Evolutionary conservation across 2,329 filamentous ascomycete species (phyloP), one percentile per base, ranked within the genome.

Genomic region (Nothophoma quercina): DNA sequence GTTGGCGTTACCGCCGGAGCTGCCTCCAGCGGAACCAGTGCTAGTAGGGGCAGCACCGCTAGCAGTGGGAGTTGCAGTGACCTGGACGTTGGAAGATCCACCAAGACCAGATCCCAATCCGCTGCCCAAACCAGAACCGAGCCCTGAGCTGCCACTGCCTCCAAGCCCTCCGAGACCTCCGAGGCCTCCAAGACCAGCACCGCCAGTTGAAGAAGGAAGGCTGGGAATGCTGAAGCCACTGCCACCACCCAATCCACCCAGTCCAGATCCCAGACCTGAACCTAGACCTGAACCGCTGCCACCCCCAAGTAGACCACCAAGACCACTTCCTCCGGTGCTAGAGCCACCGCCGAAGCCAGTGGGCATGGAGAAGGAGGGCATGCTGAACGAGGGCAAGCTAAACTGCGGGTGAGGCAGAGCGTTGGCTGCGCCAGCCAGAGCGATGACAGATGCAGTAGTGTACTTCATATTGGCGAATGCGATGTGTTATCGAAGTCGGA

Each of bases 381-480:
- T 22, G 25, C 52, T 38, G 40, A 60, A 58, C 10, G 33, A 30
- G 29, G 38, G 59, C 13, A 62, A 15, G 28, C 30, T 42, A 42
- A 65, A 57, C 23, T 64, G 56, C 22, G 68, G 60, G 29, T 56
- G 52, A 16, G 66, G 67, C 16, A 59, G 28, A 19, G 67, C 68
- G 19, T 57, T 61, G 50, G 51, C 58, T 8, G 63, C 23, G 35
- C 66, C 62, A 3, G 58, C 62, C 9, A 70, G 51, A 28, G 55
- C 56, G 15, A 68, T 22, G 26, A 67, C 5, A 6, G 54, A 55
- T 10, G 42, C 52, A 4, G 58, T 50, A 5, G 60, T 52, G 54
- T 63, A 65, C 51, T 64, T 71, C 68, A 70, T 71, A n/a, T 59
- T 63, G 52, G 22, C 3, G 7, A 9, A 1, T 35, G n/a, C 28